Conservation (phyloP, 768 basidiomycete genomes). For the Ramaria sp. region DNA sequence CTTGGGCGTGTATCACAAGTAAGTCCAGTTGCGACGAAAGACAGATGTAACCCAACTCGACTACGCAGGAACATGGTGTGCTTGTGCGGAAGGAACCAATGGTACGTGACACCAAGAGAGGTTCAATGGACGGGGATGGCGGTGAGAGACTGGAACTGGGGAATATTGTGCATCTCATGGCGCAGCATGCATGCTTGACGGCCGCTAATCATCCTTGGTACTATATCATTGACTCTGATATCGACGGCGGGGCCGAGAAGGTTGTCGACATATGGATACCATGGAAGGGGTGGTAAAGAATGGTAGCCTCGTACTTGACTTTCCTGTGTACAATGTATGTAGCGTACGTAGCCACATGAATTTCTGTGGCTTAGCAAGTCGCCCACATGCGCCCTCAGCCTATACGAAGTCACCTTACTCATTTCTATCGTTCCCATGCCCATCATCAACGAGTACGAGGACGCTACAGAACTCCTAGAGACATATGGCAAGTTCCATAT, state of each 20-base stretch:
- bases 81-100: constrained; percentile 28
- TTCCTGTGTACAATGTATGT: not conserved
- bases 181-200: constrained; percentile 81
- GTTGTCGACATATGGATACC: constrained; percentile 82
- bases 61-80: constrained; percentile 55
- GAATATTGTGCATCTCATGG: constrained; percentile 58
- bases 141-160: constrained; percentile 38
- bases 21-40: constrained; percentile 16
- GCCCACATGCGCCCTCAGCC: not conserved
- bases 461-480: constrained; percentile 87
- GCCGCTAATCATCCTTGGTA: constrained; percentile 76
- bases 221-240: constrained; percentile 65
- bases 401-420: not conserved
- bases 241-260: constrained; percentile 31
- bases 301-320: not conserved
- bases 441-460: constrained; percentile 57
- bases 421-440: constrained; percentile 31
- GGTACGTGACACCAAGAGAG: not conserved
- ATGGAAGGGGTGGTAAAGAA: constrained; percentile 79
- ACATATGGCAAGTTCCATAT: constrained; percentile 62
- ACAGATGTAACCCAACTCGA: constrained; percentile 15
- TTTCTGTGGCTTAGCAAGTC: constrained; percentile 11
- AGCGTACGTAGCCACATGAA: not conserved
- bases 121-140: constrained; percentile 13
- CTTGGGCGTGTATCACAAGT: constrained; percentile 53